phyloP scores from a whole-genome alignment of 1,284 basidiomycete genomes.

The Rhodotorula sp. region DNA sequence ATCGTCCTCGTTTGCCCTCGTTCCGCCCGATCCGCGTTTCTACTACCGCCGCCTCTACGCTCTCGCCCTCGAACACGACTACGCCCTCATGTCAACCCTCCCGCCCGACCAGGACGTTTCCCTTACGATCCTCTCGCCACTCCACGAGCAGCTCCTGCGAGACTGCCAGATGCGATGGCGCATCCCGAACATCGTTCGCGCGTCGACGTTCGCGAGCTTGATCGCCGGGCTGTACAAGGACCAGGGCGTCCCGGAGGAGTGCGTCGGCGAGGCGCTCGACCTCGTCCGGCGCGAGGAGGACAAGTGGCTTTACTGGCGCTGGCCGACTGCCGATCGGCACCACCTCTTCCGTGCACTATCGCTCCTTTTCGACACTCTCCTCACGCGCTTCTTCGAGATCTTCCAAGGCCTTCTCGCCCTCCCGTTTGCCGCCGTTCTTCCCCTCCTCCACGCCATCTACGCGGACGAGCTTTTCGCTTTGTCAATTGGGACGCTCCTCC shows the following conservation, averaged over 20 bases:
- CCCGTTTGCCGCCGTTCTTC: constrained; percentile 70
- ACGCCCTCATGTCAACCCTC: constrained; percentile 85
- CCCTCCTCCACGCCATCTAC: constrained; percentile 51
- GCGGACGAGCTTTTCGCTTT: constrained; percentile 45
- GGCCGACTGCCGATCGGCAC: constrained; percentile 69
- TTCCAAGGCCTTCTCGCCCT: constrained; percentile 73
- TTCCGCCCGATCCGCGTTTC: constrained; percentile 82
- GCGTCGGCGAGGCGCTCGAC: constrained; percentile 83
- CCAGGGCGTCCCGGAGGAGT: constrained; percentile 63
- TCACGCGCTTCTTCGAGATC: constrained; percentile 79
- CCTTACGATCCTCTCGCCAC: constrained; percentile 80
- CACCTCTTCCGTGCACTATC: constrained; percentile 43
- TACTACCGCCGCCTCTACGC: constrained; percentile 83
- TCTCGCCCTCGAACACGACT: constrained; percentile 78
- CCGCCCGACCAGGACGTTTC: constrained; percentile 96
- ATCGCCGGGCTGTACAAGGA: constrained; percentile 81
- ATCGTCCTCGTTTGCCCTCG: constrained; percentile 64
- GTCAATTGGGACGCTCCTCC: constrained; percentile 45
- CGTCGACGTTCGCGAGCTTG: constrained; percentile 79
- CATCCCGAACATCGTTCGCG: constrained; percentile 75
- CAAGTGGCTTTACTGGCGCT: constrained; percentile 62
- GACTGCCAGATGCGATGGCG: constrained; percentile 90
- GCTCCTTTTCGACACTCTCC: constrained; percentile 80
- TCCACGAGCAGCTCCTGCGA: constrained; percentile 79
- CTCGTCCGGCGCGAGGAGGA: constrained; percentile 69